These are phyloP conservation scores for Neckera pumila DNA, from an alignment of 225 moss, liverwort and hornwort genomes.

Conservation along the genomic window DNA sequence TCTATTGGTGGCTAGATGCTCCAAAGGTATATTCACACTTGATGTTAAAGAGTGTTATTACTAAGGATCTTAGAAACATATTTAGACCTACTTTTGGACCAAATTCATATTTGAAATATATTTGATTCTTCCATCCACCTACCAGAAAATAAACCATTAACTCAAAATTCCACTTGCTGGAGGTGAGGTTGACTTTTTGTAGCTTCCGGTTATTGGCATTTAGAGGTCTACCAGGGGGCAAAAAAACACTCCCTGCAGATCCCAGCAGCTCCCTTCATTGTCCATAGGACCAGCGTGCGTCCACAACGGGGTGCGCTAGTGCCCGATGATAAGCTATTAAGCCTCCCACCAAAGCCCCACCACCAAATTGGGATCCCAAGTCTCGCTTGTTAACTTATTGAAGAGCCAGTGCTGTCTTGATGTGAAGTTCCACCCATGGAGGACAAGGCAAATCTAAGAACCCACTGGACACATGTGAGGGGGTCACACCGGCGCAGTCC, in stretches of 20 bases:
- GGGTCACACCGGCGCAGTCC: neutral
- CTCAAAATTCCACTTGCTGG: neutral
- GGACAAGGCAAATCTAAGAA: neutral
- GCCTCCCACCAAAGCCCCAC: neutral
- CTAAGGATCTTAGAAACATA: no score
- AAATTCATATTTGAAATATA: no score
- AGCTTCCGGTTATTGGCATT: neutral
- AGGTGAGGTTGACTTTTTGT: neutral
- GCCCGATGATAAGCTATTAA: neutral
- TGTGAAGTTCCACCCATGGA: neutral
- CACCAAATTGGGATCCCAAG: neutral
- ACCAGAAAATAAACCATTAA: neutral
- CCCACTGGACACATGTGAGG: neutral
- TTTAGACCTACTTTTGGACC: no score
- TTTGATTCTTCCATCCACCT: neutral
- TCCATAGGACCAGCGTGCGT: neutral
- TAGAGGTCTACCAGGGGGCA: no score
- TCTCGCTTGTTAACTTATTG: neutral
- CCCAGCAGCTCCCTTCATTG: neutral
- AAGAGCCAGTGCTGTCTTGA: neutral
- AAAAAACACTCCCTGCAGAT: neutral
- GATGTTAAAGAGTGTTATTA: no score
- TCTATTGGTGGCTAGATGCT: no score
- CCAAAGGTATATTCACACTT: no score
- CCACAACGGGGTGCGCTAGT: accelerated